A percentile compares a stretch with the other conserved stretches of the same genome.
Conservation (phyloP, 2,329 filamentous ascomycete genomes). For the Cladosporium sp. region DNA sequence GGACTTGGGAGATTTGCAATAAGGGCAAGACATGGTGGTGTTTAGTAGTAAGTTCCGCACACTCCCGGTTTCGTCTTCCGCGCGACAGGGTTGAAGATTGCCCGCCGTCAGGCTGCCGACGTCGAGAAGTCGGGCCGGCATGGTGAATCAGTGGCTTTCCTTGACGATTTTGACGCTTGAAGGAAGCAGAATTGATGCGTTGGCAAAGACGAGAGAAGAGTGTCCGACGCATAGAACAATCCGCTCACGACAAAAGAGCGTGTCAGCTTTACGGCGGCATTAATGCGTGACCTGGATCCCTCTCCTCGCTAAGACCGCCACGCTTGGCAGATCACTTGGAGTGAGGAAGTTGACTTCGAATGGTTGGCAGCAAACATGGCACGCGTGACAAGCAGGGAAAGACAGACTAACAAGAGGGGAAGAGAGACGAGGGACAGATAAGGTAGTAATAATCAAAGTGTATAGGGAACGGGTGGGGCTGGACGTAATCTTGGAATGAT, state of each 20-base stretch:
- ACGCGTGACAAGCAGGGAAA: slow-evolving; percentile 1
- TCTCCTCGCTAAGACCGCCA: slow-evolving; percentile 3
- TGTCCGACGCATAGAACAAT: background rate
- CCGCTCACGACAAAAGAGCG: background rate
- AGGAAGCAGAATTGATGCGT: background rate
- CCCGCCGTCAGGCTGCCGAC: background rate
- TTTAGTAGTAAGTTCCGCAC: background rate
- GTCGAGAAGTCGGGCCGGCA: background rate
- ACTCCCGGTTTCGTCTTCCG: background rate
- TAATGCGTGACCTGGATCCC: background rate
- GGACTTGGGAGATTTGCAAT: background rate
- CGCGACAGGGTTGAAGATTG: background rate
- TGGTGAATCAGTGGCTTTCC: background rate
- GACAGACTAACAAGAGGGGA: background rate
- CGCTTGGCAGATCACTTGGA: slow-evolving; percentile 1
- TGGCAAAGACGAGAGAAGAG: background rate
- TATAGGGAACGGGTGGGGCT: slow-evolving; percentile 7
- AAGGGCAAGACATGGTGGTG: background rate
- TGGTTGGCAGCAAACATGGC: background rate
- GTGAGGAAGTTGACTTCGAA: background rate
- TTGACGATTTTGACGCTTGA: background rate
- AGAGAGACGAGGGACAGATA: background rate
- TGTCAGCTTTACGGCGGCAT: background rate
- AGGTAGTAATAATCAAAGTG: slow-evolving; percentile 3
- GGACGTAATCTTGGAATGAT: slow-evolving; percentile 6